phyloP scores from a whole-genome alignment of 768 basidiomycete species.

The Sporobolomyces pararoseus region DNA sequence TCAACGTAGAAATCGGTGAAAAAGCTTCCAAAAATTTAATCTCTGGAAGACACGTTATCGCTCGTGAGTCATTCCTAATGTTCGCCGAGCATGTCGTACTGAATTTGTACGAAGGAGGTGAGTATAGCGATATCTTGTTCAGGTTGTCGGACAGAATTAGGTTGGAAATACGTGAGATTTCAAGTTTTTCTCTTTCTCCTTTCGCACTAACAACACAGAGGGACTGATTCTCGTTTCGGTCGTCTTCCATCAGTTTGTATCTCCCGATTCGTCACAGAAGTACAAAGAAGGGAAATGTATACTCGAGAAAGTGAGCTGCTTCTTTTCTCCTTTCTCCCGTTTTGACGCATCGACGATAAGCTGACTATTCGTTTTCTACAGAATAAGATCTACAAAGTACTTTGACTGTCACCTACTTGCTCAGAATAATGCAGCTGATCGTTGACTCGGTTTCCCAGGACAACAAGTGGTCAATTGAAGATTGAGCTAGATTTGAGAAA shows the following conservation, averaged over 20 bases:
- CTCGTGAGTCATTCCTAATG: conserved; percentile 6
- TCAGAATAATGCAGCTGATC: neutral
- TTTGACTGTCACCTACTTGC: neutral
- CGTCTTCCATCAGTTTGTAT: conserved; percentile 3
- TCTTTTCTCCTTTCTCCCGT: neutral
- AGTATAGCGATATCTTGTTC: conserved; percentile 15
- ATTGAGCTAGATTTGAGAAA: too few species aligned
- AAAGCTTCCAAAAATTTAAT: conserved; percentile 16
- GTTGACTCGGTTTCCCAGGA: conserved; percentile 1
- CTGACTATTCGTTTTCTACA: neutral
- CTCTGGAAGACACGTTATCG: conserved; percentile 23
- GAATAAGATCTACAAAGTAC: conserved; percentile 32
- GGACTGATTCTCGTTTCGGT: neutral
- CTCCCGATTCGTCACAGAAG: conserved; percentile 30
- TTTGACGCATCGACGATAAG: neutral
- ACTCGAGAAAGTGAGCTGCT: conserved; percentile 21
- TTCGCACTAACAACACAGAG: neutral
- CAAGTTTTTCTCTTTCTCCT: neutral
- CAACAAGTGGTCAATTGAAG: conserved; percentile 20
- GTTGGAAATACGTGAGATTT: conserved; percentile 32
- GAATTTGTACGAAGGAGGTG: too few species aligned
- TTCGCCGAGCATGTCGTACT: too few species aligned
- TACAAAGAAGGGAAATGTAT: conserved; percentile 37
- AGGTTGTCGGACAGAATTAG: conserved; percentile 24
- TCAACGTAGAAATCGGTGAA: conserved; percentile 5